phyloP scores from a whole-genome alignment of 805 yeast species.

The Pichia pseudocactophila region DNA sequence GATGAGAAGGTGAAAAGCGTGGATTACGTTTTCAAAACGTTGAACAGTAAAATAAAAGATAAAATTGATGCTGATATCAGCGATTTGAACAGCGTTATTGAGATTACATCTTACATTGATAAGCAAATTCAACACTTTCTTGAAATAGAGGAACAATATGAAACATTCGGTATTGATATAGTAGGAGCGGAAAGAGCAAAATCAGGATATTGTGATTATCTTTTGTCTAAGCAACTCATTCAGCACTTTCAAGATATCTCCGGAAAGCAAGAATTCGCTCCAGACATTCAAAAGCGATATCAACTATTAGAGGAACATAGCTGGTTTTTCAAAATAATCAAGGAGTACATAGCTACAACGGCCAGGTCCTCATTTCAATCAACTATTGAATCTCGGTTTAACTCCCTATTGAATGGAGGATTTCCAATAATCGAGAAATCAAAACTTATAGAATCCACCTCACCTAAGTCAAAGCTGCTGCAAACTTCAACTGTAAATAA shows the following conservation, averaged over 20 bases:
- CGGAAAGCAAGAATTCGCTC: neutral
- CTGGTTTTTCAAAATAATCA: slow-evolving; percentile 4
- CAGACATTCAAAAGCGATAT: neutral
- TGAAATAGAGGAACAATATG: neutral
- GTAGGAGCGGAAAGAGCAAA: slow-evolving; percentile 2
- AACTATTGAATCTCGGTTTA: slow-evolving; percentile 5
- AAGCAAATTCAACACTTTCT: neutral
- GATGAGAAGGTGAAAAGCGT: slow-evolving; percentile 3
- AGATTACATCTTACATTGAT: neutral
- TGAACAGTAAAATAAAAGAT: slow-evolving; percentile 1
- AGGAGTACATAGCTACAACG: slow-evolving; percentile 4
- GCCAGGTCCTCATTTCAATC: slow-evolving; percentile 3
- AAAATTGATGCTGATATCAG: neutral
- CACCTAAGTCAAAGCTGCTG: neutral
- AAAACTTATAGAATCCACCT: slow-evolving; percentile 2
- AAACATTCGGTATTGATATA: neutral
- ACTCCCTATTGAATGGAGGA: slow-evolving; percentile 7
- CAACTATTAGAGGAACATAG: neutral
- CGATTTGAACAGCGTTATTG: neutral
- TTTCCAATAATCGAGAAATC: slow-evolving; percentile 6
- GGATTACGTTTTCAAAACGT: slow-evolving; percentile 3
- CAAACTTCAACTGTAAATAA: neutral
- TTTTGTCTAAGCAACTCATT: neutral
- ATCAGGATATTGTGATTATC: slow-evolving; percentile 6
- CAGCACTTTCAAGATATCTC: neutral